Base-by-base conservation (phyloP, 495 filamentous ascomycete species). In the Xylaria sp. region DNA sequence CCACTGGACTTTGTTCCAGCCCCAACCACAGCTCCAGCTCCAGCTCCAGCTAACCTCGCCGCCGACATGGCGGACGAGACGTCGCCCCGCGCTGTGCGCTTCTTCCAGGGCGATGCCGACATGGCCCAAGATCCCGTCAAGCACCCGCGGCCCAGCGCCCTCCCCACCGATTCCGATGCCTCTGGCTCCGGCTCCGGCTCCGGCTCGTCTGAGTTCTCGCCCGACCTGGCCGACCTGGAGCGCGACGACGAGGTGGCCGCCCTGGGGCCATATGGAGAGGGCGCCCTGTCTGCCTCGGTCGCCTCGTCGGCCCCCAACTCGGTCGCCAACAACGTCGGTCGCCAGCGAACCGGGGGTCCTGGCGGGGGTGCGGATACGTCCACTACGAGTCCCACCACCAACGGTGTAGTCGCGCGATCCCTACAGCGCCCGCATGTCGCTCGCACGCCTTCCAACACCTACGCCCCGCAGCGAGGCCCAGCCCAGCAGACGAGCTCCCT, bases 161-260 rank as follows among this genome's bases (percentile, higher is more conserved):
- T 79, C 76, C 85, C 80, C 73, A 88, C 76, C 68, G 91, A 92
- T 76, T 92, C 90, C 31, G 90, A 89, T 48, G 88, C 84, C 70
- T 67, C 70, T 41, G 69, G 68, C 3, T 70, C 68, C 11, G 68
- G 67, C 3, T 70, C 68, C 11, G 68, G 67, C 68, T 91, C 90
- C 40, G 87, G 83, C 48, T 90, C 88, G 6, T 92, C 90, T 26
- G 88, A 88, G 69, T 90, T 92, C 50, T 87, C 86, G 48, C 81
- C 84, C 63, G 85, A 86, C 48, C 79, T 82, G 71, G 78, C 80
- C 75, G 72, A 83, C 73, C 79, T 79, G 26, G 83, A 86, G 68
- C 82, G 83, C 41, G 80, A 84, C 62, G 84, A 86, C 63, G 83
- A 80, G 59, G 82, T 86, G 64, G 81, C 78, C 63, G 80, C 75